Evolutionary conservation across 2,329 filamentous ascomycete genomes (phyloP), one percentile per base, ranked within the genome.

Genomic region (Cladophialophora carrionii): DNA sequence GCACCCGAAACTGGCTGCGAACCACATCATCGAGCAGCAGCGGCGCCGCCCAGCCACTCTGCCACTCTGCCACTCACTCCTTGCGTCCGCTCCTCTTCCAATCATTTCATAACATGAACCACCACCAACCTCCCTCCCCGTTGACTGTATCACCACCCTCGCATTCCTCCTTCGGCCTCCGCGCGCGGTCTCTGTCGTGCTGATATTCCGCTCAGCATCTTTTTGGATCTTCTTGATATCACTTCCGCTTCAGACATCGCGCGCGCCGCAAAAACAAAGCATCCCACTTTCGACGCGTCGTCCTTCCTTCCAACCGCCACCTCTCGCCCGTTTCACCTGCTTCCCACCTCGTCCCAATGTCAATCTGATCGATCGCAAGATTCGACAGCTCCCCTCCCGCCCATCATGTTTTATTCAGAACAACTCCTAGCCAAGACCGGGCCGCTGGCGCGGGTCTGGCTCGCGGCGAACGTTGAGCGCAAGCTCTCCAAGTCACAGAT

Each of bases 401-500:
- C 22, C 73, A 74, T 68, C 73, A 99, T 99, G 95, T 99, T 99
- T 81, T 98, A 97, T 79, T 96, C 95, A 61, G 92, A 96, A 83
- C 92, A 92, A 62, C 87, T 99, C 65, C 87, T 99, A 73, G 92
- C 93, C 78, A 96, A 96, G 88, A 96, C 92, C 73, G 95, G 95
- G 83, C 94, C 95, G 75, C 81, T 99, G 83, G 95, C 95, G 80
- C 91, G 92, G 76, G 93, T 98, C 81, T 99, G 95, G 95, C 87
- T 98, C 68, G 96, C 95, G 34, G 92, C 95, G 82, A 99, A 98
- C 79, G 85, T 98, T 70, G 95, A 98, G 85, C 92, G 94, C 83
- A 99, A 98, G 82, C 88, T 99, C 66, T 96, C 93, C 72, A 99
- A 99, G 81, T 92, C 92, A 69, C 92, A 97, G 74, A 95, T 98